Conservation (phyloP, 73 alveolate genomes). For the Tetrahymena borealis region DNA sequence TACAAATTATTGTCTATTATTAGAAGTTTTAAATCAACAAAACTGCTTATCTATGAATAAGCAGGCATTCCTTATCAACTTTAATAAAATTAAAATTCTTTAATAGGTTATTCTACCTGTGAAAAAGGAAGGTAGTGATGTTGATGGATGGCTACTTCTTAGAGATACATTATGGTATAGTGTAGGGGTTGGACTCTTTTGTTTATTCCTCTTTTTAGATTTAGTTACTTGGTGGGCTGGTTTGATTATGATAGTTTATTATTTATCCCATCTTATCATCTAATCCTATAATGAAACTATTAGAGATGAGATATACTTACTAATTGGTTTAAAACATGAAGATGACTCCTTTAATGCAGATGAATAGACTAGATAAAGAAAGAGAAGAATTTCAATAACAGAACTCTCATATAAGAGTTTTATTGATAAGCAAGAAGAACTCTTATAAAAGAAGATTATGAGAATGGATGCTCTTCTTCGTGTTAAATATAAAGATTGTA, state of each 20-base stretch:
- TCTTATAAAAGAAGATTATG: background rate
- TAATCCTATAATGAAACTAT: background rate
- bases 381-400: background rate
- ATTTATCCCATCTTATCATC: background rate
- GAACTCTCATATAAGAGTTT: background rate
- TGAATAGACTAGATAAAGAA: background rate
- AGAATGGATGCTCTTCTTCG: background rate
- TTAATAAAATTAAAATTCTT: too few species aligned
- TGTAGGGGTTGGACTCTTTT: background rate
- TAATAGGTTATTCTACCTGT: background rate
- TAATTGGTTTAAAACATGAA: background rate
- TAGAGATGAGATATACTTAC: background rate
- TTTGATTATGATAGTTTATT: background rate
- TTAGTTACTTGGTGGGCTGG: background rate
- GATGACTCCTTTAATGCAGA: background rate
- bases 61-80: too few species aligned
- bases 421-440: background rate
- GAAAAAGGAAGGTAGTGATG: background rate
- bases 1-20: too few species aligned
- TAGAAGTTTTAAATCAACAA: too few species aligned
- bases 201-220: background rate
- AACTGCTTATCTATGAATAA: too few species aligned
- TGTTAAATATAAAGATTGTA: background rate
- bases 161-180: background rate
- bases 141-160: background rate